Conservation (phyloP, 495 filamentous ascomycete genomes). For the Neurospora sp. region DNA sequence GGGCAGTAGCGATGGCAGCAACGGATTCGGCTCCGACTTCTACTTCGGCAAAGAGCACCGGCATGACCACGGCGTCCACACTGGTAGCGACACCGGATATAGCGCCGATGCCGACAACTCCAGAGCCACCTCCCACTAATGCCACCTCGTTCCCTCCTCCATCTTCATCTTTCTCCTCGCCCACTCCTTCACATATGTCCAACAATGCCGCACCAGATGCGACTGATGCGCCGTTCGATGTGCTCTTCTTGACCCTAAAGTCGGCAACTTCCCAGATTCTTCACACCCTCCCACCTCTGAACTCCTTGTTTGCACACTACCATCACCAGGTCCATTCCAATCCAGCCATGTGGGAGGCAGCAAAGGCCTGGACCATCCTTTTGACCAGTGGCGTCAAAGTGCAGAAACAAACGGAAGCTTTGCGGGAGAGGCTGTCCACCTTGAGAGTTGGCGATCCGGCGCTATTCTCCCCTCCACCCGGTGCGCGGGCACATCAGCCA, state of each 20-base stretch:
- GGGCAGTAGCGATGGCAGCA: not conserved
- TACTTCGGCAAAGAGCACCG: not conserved
- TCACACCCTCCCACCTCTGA: slow-evolving; percentile 51
- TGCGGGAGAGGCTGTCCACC: slow-evolving; percentile 52
- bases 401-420: slow-evolving; percentile 46
- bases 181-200: not conserved
- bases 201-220: slow-evolving; percentile 43
- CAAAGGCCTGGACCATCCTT: slow-evolving; percentile 54
- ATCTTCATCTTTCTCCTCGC: not conserved
- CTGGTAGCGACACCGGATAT: not conserved
- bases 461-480: slow-evolving; percentile 15
- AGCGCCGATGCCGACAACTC: not conserved
- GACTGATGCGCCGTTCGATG: slow-evolving; percentile 65
- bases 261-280: slow-evolving; percentile 53
- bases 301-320: slow-evolving; percentile 46
- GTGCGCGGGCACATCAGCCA: not conserved
- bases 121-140: not conserved
- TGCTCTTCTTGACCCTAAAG: slow-evolving; percentile 58
- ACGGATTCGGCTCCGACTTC: not conserved
- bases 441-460: slow-evolving; percentile 72
- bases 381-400: slow-evolving; percentile 49
- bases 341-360: slow-evolving; percentile 27
- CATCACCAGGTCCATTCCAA: slow-evolving; percentile 27
- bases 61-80: not conserved
- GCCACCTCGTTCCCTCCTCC: not conserved